Base-by-base conservation (phyloP, 2,329 filamentous ascomycete genomes). In the Sporothrix brunneoviolacea region DNA sequence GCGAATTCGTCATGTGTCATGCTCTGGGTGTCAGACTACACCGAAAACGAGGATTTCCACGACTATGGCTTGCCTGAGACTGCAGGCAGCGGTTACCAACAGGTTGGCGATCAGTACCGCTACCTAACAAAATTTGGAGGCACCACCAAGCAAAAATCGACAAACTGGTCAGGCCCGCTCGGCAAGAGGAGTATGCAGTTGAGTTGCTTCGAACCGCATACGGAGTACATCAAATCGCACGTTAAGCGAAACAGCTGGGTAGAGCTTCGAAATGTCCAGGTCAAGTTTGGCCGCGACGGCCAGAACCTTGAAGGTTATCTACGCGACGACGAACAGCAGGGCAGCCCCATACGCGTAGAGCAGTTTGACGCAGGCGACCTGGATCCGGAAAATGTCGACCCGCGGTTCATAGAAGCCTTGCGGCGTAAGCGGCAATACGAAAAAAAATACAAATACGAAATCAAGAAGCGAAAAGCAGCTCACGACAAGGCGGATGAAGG, bases 21-120 rank as follows among this genome's bases (percentile, higher is more conserved):
- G 5, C 56, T 95, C 0, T 90, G 90, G 71, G 70, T 95, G 16
- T 86, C 87, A 0, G 91, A 96, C 65, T 95, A 91, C 64, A 94
- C 89, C 0, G 69, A 79, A 45, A 88, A 96, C 60, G 61, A 71
- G 0, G 53, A 60, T 1, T 82, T 96, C 52, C 83, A 75, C 56
- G 66, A 81, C 32, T 80, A 69, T 43, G 59, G 61, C 10, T 65
- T 60, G 52, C 12, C 38, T 24, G 61, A 62, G 21, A 59, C 55
- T 18, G 55, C 64, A 3, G 55, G 4, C 61, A 63, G 5, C 36
- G 74, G 80, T 41, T 77, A 76, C 4, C 79, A 84, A 57, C 64
- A 50, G 13, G 40, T 47, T 6, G 58, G 54, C 15, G 53, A 58
- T 27, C 52, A 69, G 0, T 79, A 69, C 54, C 75, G 73, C n/a